phyloP scores from a whole-genome alignment of 768 basidiomycete species.

The Lentinula lateritia region DNA sequence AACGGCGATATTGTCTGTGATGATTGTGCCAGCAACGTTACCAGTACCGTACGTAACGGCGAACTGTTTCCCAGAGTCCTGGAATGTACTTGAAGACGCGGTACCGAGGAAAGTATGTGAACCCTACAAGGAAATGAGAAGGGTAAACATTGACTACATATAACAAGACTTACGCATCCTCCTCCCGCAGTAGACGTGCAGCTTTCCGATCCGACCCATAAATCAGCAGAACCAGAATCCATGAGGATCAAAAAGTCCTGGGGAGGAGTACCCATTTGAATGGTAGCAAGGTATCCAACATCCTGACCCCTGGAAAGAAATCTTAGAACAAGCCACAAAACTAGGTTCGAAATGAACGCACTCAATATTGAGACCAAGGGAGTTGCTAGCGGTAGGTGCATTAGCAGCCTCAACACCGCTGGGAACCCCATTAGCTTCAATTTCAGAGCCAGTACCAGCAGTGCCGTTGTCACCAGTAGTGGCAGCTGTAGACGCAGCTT shows the following conservation, averaged over 20 bases:
- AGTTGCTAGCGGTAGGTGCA: constrained; percentile 27
- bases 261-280: constrained; percentile 66
- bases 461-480: not conserved
- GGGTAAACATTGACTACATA: not conserved
- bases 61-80: constrained; percentile 45
- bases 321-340: not conserved
- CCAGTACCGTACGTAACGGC: constrained; percentile 68
- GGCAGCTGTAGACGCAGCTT: not conserved
- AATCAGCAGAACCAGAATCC: constrained; percentile 68
- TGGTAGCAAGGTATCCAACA: constrained; percentile 47
- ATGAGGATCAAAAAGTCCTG: constrained; percentile 52
- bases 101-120: constrained; percentile 64
- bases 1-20: constrained; percentile 57
- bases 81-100: constrained; percentile 57
- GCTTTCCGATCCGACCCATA: constrained; percentile 57
- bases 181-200: constrained; percentile 41
- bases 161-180: constrained; percentile 28
- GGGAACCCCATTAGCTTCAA: constrained; percentile 6
- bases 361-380: constrained; percentile 70
- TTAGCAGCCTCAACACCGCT: constrained; percentile 5
- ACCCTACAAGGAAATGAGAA: constrained; percentile 29
- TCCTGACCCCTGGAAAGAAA: constrained; percentile 30
- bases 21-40: constrained; percentile 55
- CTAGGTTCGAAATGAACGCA: constrained; percentile 22
- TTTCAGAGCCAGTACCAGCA: constrained; percentile 5